phyloP scores from a whole-genome alignment of 768 basidiomycete genomes.

The Macrocybe gigantea region DNA sequence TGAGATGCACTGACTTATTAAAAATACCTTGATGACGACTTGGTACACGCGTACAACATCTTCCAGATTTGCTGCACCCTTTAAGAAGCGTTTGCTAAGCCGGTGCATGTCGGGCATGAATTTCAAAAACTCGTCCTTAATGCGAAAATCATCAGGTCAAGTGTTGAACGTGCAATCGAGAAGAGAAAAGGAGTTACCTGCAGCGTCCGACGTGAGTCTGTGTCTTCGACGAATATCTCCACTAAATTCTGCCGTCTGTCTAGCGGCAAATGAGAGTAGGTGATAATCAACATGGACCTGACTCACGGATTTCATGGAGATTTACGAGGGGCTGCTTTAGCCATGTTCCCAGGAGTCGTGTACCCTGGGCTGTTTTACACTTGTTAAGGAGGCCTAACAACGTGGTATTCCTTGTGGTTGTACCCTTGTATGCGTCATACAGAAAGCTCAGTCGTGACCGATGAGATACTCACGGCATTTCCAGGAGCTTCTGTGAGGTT shows the following conservation, averaged over 20 bases:
- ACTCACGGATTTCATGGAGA: conserved; percentile 85
- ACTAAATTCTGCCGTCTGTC: conserved; percentile 86
- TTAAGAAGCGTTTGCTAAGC: conserved; percentile 87
- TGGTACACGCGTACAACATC: conserved; percentile 97
- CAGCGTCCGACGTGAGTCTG: conserved; percentile 60
- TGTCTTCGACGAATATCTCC: conserved; percentile 78
- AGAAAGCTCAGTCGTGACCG: not conserved
- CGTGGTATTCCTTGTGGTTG: conserved; percentile 75
- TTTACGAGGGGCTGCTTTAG: conserved; percentile 95
- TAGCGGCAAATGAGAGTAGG: conserved; percentile 19
- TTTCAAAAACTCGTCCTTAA: conserved; percentile 81
- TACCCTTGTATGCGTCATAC: conserved; percentile 30
- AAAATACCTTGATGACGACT: conserved; percentile 71
- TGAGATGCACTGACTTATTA: not conserved
- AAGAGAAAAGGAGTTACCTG: conserved; percentile 43
- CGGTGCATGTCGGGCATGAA: conserved; percentile 92
- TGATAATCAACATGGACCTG: not conserved
- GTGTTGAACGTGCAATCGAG: not conserved
- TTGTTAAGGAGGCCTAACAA: conserved; percentile 87
- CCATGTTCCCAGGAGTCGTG: conserved; percentile 84
- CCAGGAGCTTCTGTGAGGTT: conserved; percentile 75
- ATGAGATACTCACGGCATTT: conserved; percentile 33
- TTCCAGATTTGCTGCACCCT: conserved; percentile 76
- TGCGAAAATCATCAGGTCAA: not conserved
- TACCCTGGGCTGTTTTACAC: conserved; percentile 95